Percentiles rank a stretch among this genome's conserved stretches.
phyloP scores from a whole-genome alignment of 768 basidiomycete genomes.

The Xerocomellus intermedius region DNA sequence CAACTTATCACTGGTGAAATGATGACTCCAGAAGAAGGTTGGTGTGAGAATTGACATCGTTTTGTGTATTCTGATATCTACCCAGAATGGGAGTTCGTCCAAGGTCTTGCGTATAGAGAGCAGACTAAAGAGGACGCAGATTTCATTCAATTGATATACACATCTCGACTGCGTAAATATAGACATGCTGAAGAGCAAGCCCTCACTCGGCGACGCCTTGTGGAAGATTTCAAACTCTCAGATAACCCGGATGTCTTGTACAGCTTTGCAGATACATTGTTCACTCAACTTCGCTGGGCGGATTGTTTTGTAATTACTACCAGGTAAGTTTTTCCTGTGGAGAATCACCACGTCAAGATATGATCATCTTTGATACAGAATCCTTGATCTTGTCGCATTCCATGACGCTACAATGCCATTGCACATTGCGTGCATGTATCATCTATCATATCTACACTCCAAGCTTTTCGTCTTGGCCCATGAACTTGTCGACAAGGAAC shows the following conservation, averaged over 20 bases:
- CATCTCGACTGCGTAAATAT: slow-evolving; percentile 86
- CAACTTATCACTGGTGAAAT: slow-evolving; percentile 89
- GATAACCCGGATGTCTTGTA: slow-evolving; percentile 93
- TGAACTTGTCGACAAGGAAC: slow-evolving; percentile 91
- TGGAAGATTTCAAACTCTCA: slow-evolving; percentile 77
- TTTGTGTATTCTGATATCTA: slow-evolving; percentile 5
- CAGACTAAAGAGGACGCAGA: slow-evolving; percentile 88
- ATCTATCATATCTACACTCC: slow-evolving; percentile 87
- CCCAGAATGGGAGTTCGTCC: slow-evolving; percentile 95
- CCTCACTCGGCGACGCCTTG: slow-evolving; percentile 71
- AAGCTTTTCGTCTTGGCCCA: slow-evolving; percentile 95
- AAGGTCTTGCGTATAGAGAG: slow-evolving; percentile 73
- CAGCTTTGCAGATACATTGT: slow-evolving; percentile 88
- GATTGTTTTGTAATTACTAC: slow-evolving; percentile 91
- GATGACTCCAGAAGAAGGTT: slow-evolving; percentile 95
- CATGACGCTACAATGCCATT: slow-evolving; percentile 90
- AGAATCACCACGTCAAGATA: not conserved
- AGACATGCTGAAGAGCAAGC: slow-evolving; percentile 82
- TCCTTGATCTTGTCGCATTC: slow-evolving; percentile 77
- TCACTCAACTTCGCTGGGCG: slow-evolving; percentile 86
- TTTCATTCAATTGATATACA: slow-evolving; percentile 92
- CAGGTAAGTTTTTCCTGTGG: slow-evolving; percentile 43
- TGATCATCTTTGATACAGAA: slow-evolving; percentile 46
- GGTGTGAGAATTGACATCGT: slow-evolving; percentile 6
- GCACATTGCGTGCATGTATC: slow-evolving; percentile 98